Evolutionary conservation across 257 asterid species (phyloP).

Genomic region (Solanum piurae): DNA sequence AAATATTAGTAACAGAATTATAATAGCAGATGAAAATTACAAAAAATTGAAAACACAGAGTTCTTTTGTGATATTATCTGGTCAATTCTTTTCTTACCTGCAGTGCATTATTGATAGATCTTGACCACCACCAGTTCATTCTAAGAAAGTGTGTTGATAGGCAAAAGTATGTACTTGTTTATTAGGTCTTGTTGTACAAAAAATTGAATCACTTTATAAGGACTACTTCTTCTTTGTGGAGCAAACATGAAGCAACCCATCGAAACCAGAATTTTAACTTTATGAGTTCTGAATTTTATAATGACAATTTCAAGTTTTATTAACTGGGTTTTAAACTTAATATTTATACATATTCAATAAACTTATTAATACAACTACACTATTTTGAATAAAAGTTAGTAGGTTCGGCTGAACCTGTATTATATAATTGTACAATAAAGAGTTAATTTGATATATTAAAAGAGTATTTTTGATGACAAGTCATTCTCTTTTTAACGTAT

Average conservation of each 20-base stretch:
- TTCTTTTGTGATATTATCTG: neutral
- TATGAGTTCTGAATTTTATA: neutral
- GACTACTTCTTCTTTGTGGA: neutral
- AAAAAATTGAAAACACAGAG: neutral
- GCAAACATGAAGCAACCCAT: neutral
- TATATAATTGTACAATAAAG: too few relatives aligned
- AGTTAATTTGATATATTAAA: too few relatives aligned
- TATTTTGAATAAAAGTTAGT: neutral
- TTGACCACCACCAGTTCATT: conserved; percentile 93
- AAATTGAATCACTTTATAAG: neutral
- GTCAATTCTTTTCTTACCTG: conserved; percentile 21
- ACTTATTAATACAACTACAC: neutral
- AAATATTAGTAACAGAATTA: neutral
- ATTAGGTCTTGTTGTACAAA: neutral
- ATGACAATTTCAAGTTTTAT: neutral
- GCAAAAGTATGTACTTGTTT: neutral
- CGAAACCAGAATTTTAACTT: neutral
- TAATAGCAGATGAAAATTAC: neutral
- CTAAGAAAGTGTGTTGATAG: neutral
- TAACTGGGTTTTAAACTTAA: neutral
- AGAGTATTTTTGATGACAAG: neutral
- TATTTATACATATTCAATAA: neutral
- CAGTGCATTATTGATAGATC: conserved; percentile 74
- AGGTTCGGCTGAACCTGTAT: neutral
- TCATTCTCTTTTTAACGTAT: neutral